Evolutionary conservation across 352 stramenopile species (phyloP), one percentile per base, ranked within the genome.

Genomic region (Peronospora destructor): DNA sequence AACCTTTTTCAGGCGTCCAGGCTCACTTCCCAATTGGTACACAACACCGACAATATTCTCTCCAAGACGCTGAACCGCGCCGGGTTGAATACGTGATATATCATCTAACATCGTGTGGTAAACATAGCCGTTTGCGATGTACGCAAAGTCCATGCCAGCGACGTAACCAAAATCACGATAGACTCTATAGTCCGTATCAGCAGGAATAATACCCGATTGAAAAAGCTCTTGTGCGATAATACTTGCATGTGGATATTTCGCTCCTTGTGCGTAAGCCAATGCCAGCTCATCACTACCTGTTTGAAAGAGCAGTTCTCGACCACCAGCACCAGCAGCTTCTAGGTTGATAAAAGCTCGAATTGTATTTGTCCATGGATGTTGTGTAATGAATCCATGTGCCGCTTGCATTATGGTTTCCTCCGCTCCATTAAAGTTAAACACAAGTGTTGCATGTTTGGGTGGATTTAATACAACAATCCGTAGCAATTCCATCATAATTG

Each of bases 91-190:
- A 4, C 72, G 73, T 3, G 75, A 84, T 4, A 84, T 63, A 50
- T 86, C 78, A 37, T 90, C 78, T 10, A 90, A 33, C 14, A 38
- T 55, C 7, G 78, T 90, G 63, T 90, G 78, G 51, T 90, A 90
- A 11, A 90, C 78, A 50, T 90, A 90, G 4, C 78, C 78, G 32
- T 90, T 90, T 8, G 75, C 68, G 28, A 90, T 83, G 49, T 85
- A 90, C 3, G 79, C 79, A 56, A 90, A 87, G 46, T 90, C 79
- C 76, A 90, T 90, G n/a, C 79, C 79, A 10, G 79, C 71, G n/a
- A 90, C 68, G 25, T 64, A 68, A 6, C 78, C 78, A 55, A 85
- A 86, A 37, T 87, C 74, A 12, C 73, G 65, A 49, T 90, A 90
- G 4, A 85, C 71, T 29, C 73, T 70, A 48, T 82, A 90, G 52